Base-by-base conservation (phyloP, 2,329 filamentous ascomycete species). In the Paramyrothecium sp. region DNA sequence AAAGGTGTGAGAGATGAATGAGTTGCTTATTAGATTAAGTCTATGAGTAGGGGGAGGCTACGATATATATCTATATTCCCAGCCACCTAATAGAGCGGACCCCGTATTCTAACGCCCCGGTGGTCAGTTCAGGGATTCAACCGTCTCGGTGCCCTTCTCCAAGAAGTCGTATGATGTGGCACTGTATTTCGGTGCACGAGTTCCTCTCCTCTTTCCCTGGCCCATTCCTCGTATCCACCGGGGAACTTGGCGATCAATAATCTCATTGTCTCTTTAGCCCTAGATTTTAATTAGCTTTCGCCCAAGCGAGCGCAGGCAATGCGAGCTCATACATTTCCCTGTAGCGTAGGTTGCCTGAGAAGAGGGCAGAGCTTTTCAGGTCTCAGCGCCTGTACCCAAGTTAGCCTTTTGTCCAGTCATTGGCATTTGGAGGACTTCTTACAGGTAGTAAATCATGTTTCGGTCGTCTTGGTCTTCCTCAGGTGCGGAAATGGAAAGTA, bases 401-500 rank as follows among this genome's bases (percentile, higher is more conserved):
- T 38, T 38, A 38, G 33, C 16, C 16, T 16, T 16, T 38, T 10
- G 33, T 8, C 8, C 33, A 38, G 10, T 10, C 33, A 38, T 8
- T 16, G 16, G 8, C 16, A 19, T 19, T 33, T 12, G 16, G 16
- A 13, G 49, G 16, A 21, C 16, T 30, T 16, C 13, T 30, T 30
- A 51, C 49, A 51, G 20, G 22, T 20, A 20, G 26, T 51, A 51
- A n/a, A 51, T 13, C 20, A 51, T 13, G n/a, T 51, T 51, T 22
- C 49, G 49, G 26, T 51, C 49, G 16, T 51, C 49, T 17, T 51
- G 26, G 26, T 51, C 49, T 51, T 51, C 49, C 49, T 51, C 49
- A 5, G 49, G 49, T 13, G 49, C 49, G 10, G 49, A 51, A 10
- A 51, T 51, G 20, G 49, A 21, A 57, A 22, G 20, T 3, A 30